Evolutionary conservation across 805 yeast species (phyloP).

Genomic region (Candida ortonii): DNA sequence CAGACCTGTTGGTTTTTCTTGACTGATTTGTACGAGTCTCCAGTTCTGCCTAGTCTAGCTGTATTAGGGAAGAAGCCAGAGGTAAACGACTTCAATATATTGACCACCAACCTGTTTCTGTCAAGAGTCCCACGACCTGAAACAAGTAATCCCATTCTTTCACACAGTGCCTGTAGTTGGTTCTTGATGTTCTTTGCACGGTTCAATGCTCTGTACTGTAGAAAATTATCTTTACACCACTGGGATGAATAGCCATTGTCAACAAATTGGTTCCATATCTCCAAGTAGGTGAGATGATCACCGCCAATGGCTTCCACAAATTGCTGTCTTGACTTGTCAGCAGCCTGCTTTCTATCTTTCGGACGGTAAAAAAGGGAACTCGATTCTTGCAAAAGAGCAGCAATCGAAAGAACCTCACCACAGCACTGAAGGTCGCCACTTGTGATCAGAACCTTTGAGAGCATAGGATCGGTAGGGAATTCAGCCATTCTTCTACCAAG

Average conservation of each 20-base stretch:
- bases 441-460: conserved; percentile 69
- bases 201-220: conserved; percentile 70
- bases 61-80: conserved; percentile 70
- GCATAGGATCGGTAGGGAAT: conserved; percentile 88
- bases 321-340: conserved; percentile 58
- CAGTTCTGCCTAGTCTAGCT: conserved; percentile 56
- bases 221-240: conserved; percentile 84
- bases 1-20: conserved; percentile 69
- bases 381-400: conserved; percentile 82
- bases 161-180: conserved; percentile 64
- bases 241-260: conserved; percentile 61
- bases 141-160: conserved; percentile 44
- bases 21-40: conserved; percentile 66
- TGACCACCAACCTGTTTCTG: conserved; percentile 27
- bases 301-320: conserved; percentile 56
- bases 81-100: conserved; percentile 53
- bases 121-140: conserved; percentile 28
- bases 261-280: conserved; percentile 75
- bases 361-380: conserved; percentile 70
- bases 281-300: conserved; percentile 75
- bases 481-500: conserved; percentile 85
- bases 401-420: conserved; percentile 65
- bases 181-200: conserved; percentile 68
- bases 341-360: conserved; percentile 59
- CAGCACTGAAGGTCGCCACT: conserved; percentile 62